Evolutionary conservation across 805 yeast genomes (phyloP).

Genomic region (Starmerella floricola): DNA sequence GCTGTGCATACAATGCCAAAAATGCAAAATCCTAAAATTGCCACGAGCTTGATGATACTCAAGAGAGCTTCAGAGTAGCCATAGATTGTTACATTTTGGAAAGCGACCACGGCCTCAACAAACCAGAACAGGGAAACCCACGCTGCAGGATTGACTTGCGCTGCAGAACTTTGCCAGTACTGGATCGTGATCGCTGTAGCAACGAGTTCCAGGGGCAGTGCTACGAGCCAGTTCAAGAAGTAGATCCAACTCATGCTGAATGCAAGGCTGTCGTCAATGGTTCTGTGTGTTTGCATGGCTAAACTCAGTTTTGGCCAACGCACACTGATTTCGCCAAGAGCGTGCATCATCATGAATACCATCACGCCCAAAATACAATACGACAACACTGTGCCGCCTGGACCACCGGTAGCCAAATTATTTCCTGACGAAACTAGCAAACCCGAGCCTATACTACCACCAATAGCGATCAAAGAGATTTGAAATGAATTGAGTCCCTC

Average conservation of each 20-base stretch:
- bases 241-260: constrained; percentile 67
- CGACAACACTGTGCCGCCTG: constrained; percentile 47
- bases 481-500: constrained; percentile 44
- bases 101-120: constrained; percentile 37
- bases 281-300: constrained; percentile 47
- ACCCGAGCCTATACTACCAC: constrained; percentile 69
- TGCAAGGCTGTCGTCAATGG: constrained; percentile 56
- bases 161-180: constrained; percentile 35
- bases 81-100: constrained; percentile 46
- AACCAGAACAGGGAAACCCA: constrained; percentile 49
- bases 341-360: constrained; percentile 50
- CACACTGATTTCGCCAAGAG: constrained; percentile 61
- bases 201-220: constrained; percentile 54
- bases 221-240: constrained; percentile 50
- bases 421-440: constrained; percentile 57
- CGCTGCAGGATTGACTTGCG: constrained; percentile 41
- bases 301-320: constrained; percentile 54
- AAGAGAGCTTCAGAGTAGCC: constrained; percentile 59
- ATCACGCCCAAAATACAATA: constrained; percentile 50
- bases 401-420: constrained; percentile 46
- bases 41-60: constrained; percentile 44
- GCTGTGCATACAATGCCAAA: constrained; percentile 43
- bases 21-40: constrained; percentile 50
- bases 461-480: constrained; percentile 61
- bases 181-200: constrained; percentile 48